Base-by-base conservation (phyloP, 768 basidiomycete genomes). In the Lactarius akahatsu region DNA sequence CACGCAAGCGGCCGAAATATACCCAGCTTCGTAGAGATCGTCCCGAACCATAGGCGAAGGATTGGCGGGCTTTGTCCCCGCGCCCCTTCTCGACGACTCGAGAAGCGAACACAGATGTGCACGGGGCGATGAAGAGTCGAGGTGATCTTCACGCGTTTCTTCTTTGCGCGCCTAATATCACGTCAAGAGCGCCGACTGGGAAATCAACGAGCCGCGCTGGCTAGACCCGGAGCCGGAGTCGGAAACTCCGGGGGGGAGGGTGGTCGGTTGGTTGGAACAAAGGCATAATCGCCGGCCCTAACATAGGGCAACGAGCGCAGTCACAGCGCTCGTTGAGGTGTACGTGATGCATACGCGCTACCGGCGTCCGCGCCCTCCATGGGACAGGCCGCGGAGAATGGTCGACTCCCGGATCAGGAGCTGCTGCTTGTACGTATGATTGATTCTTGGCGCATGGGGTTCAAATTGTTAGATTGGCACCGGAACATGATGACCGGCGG, bases 161-260 rank as follows among this genome's bases (percentile, higher is more conserved):
- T 86, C 69, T 68, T 68, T 86, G n/a, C 79, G 83, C 56, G 79
- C 79, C 0, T 86, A 85, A 71, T 84, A 78, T 71, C 83, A 87
- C 73, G 77, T 80, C 67, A 89, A 88, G 75, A 86, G 83, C 70
- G 86, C 79, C 2, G 82, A 85, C 66, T 84, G 83, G 82, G 65
- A 70, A 4, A 72, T 72, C 5, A 84, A 85, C 72, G 67, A 74
- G 6, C 77, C 81, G 0, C 77, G 18, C 71, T 50, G n/a, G 20
- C 23, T 23, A 41, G 16, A 16, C 41, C 6, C 41, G 15, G 7
- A 52, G 23, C 50, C 26, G n/a, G 16, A 11, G n/a, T 23, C 7
- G 9, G 23, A 50, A 50, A 26, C 32, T 7, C 36, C 36, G 36
- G 36, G 11, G n/a, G 11, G 36, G 7, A n/a, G 58, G 28, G 18